Evolutionary conservation across 768 basidiomycete species (phyloP), one percentile per base, ranked within the genome.

Genomic region (Rhodotorula graminis): DNA sequence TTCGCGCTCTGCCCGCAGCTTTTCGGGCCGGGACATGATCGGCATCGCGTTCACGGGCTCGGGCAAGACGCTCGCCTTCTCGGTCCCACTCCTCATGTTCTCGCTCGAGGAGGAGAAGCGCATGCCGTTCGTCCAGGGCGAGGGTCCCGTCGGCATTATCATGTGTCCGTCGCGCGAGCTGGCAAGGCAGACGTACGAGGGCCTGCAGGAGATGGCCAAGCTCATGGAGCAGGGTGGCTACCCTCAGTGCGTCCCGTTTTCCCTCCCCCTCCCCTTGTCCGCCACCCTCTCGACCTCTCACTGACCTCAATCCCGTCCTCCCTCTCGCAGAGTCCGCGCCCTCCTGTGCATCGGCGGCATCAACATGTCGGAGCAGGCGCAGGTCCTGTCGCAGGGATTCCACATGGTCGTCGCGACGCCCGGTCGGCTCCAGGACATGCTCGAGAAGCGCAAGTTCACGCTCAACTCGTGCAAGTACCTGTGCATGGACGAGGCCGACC

Each of bases 21-120:
- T 98, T 81, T 84, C 93, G 63, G 96, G 96, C 52, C 88, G 96
- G 73, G 96, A 99, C 80, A 90, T 98, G 83, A 99, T 98, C 74
- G 96, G 96, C 29, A 98, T 99, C 75, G 96, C 96, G 8, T 98
- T 98, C 82, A 99, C 96, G 37, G 96, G 96, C 52, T 98, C 95
- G 0, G 96, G 96, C 25, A 99, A 99, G 83, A 99, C 96, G 0
- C 87, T 99, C n/a, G 89, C 94, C 0, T 99, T 99, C 82, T 95
- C 93, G 75, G 84, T 99, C n/a, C 96, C 96, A 5, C 84, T 97
- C 37, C 93, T 98, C 76, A 98, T 99, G 96, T 84, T 91, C 76
- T 90, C 93, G 2, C 84, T 95, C 25, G 95, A 98, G 83, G 93
- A 95, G 80, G 96, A 98, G 82, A 85, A 84, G 70, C 93, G 91